A percentile compares a stretch with the other conserved stretches of the same genome.
Evolutionary conservation across 441 rosid genomes (phyloP).

Genomic region (Theobroma grandiflorum): DNA sequence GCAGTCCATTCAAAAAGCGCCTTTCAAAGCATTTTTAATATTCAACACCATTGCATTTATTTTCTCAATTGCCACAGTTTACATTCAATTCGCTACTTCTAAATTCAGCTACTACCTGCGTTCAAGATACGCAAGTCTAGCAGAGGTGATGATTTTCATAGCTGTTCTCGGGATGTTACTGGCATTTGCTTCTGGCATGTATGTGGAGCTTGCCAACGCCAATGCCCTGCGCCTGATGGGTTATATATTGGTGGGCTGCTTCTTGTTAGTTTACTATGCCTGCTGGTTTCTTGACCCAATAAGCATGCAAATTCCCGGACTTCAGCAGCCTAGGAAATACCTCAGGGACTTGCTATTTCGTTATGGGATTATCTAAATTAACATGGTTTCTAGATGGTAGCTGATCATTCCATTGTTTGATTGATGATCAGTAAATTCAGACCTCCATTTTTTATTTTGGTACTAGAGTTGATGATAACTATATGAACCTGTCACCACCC

Average conservation of each 20-base stretch:
- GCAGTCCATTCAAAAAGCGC: slow-evolving; percentile 12
- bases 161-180: slow-evolving; percentile 38
- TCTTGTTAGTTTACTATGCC: slow-evolving; percentile 29
- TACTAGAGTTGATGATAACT: no score
- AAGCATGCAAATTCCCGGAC: slow-evolving; percentile 37
- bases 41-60: slow-evolving; percentile 46
- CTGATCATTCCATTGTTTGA: background rate
- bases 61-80: slow-evolving; percentile 37
- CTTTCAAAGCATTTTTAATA: slow-evolving; percentile 46
- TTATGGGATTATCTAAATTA: slow-evolving; percentile 12
- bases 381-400: background rate
- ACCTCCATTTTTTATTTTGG: background rate
- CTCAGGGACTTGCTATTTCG: slow-evolving; percentile 31
- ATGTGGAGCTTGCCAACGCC: slow-evolving; percentile 33
- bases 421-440: background rate
- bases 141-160: slow-evolving; percentile 38
- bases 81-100: slow-evolving; percentile 38
- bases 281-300: slow-evolving; percentile 51
- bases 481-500: no score
- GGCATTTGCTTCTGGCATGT: slow-evolving; percentile 46
- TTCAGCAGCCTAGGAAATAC: slow-evolving; percentile 27
- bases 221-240: slow-evolving; percentile 28
- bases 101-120: slow-evolving; percentile 35
- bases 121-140: slow-evolving; percentile 32
- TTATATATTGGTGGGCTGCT: slow-evolving; percentile 32